Conservation (phyloP, 257 asterid genomes). For the Nemophila menziesii region DNA sequence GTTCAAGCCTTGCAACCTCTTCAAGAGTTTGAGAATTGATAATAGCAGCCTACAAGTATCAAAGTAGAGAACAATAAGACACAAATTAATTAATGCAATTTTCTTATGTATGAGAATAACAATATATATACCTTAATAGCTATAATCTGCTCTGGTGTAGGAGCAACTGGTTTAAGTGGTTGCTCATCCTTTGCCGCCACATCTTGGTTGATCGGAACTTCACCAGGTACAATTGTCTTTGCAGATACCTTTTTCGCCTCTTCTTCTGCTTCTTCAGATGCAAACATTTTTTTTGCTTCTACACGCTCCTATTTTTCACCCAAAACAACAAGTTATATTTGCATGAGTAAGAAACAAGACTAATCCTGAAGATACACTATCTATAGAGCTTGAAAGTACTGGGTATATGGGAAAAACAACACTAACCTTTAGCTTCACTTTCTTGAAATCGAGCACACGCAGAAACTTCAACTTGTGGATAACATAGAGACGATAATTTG, state of each 20-base stretch:
- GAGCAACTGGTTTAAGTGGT: conserved; percentile 62
- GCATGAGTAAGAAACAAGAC: not conserved
- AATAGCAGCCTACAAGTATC: conserved; percentile 86
- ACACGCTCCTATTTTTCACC: conserved; percentile 56
- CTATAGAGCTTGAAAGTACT: no score
- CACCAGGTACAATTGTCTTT: conserved; percentile 68
- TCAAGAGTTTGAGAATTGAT: conserved; percentile 93
- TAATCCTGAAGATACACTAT: not conserved
- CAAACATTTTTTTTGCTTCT: conserved; percentile 75
- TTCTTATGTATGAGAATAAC: not conserved
- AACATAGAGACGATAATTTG: conserved; percentile 90
- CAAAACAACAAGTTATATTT: not conserved
- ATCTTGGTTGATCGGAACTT: conserved; percentile 47
- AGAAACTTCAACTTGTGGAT: conserved; percentile 82
- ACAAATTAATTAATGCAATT: not conserved
- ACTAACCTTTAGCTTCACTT: conserved; percentile 87
- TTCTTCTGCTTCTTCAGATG: conserved; percentile 91
- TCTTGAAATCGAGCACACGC: conserved; percentile 84
- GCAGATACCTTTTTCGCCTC: conserved; percentile 70
- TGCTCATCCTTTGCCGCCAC: conserved; percentile 50
- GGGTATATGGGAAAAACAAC: not conserved
- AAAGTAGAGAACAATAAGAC: no score
- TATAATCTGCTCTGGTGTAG: conserved; percentile 89
- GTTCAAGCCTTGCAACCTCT: conserved; percentile 98
- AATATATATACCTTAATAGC: conserved; percentile 67